These are phyloP conservation scores for Ambispora gerdemannii DNA, from an alignment of 192 early-diverging fungal genomes.

Conservation along the genomic window DNA sequence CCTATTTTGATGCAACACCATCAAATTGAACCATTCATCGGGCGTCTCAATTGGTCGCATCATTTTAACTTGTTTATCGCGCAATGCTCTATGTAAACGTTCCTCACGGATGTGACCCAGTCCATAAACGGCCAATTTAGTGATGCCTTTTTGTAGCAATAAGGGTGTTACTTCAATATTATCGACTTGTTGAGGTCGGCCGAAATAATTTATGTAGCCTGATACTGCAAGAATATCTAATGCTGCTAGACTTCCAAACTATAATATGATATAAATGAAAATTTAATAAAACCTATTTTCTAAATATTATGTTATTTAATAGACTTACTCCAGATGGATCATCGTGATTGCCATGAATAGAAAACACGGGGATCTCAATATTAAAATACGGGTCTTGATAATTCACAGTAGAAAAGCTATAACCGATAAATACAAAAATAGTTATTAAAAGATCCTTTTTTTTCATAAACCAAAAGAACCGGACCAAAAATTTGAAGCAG, in stretches of 20 bases:
- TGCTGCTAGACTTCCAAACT: constrained; percentile 77
- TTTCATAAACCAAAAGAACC: too few relatives aligned
- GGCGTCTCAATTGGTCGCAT: constrained; percentile 63
- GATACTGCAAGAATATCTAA: constrained; percentile 76
- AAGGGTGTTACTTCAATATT: constrained; percentile 78
- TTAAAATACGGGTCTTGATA: constrained; percentile 87
- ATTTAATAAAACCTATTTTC: not conserved
- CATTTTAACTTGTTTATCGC: constrained; percentile 66
- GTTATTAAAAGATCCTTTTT: too few relatives aligned
- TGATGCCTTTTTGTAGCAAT: constrained; percentile 73
- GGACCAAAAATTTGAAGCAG: too few relatives aligned
- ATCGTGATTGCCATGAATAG: constrained; percentile 98
- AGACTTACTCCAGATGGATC: constrained; percentile 75
- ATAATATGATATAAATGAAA: not conserved
- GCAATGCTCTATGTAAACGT: constrained; percentile 76
- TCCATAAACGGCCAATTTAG: constrained; percentile 80
- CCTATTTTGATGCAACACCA: constrained; percentile 93
- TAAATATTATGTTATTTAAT: not conserved
- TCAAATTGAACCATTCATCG: constrained; percentile 84
- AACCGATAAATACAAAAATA: not conserved
- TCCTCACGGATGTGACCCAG: constrained; percentile 93
- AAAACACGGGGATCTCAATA: constrained; percentile 82
- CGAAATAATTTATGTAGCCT: constrained; percentile 94
- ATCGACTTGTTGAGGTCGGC: constrained; percentile 66
- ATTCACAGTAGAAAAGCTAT: constrained; percentile 65